phyloP scores from a whole-genome alignment of 106 monocot genomes.

The Apostasia ramifera region DNA sequence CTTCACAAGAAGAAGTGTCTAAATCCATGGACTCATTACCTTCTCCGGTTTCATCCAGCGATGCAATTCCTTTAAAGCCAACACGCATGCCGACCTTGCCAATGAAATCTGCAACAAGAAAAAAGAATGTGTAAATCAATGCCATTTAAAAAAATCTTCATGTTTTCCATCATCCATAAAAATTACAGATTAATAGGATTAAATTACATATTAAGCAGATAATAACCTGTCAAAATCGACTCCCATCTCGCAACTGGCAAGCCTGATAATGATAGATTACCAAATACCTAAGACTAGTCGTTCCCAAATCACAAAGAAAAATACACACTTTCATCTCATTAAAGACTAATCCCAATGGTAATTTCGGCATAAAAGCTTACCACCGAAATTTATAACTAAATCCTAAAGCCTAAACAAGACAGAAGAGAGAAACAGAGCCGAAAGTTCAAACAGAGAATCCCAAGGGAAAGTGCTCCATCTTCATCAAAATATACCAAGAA shows the following conservation, averaged over 20 bases:
- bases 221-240: no score
- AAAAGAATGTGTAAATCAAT: not conserved
- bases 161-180: not conserved
- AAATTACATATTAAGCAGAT: no score
- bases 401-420: not conserved
- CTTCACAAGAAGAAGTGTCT: not conserved
- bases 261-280: no score
- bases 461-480: not conserved
- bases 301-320: no score
- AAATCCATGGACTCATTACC: conserved; percentile 26
- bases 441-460: not conserved
- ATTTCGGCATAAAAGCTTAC: not conserved
- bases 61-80: conserved; percentile 49
- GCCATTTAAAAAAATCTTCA: not conserved
- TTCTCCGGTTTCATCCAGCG: conserved; percentile 84
- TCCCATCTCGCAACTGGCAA: no score
- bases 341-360: no score
- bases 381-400: not conserved
- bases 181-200: no score
- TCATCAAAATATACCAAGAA: not conserved
- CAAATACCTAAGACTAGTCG: no score
- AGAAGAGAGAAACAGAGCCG: not conserved
- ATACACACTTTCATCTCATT: no score
- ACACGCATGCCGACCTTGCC: conserved; percentile 26
- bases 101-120: conserved; percentile 49